These are phyloP conservation scores for Xeromyces bisporus DNA, from an alignment of 495 filamentous ascomycete genomes.

Conservation along the genomic window DNA sequence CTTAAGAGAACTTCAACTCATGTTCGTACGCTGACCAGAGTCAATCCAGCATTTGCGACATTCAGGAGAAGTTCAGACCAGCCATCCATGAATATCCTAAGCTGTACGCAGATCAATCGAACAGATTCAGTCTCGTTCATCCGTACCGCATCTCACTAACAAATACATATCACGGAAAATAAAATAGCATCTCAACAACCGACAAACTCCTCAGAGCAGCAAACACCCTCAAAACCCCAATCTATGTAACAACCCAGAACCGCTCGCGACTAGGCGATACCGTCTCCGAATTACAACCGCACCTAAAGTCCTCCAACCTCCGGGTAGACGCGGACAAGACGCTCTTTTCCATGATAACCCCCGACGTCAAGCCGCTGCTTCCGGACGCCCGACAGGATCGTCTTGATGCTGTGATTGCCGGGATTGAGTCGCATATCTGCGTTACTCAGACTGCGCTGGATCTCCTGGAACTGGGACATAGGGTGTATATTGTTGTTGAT, in stretches of 20 bases:
- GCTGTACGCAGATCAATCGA: conserved; percentile 34
- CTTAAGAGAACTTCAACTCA: background rate
- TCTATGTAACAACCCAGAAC: conserved; percentile 75
- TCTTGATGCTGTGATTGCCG: conserved; percentile 37
- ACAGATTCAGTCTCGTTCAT: background rate
- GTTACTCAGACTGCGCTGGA: conserved; percentile 85
- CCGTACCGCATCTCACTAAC: background rate
- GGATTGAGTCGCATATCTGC: conserved; percentile 91
- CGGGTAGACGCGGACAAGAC: conserved; percentile 63
- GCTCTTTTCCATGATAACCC: conserved; percentile 66
- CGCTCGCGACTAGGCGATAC: conserved; percentile 57
- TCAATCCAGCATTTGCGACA: conserved; percentile 63
- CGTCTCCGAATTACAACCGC: conserved; percentile 44
- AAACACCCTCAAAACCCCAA: conserved; percentile 52
- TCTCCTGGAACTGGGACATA: conserved; percentile 52
- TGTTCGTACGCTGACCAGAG: conserved; percentile 2
- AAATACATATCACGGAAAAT: background rate
- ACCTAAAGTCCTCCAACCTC: conserved; percentile 23
- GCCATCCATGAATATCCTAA: conserved; percentile 71
- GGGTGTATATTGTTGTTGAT: conserved; percentile 82
- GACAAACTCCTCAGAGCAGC: conserved; percentile 29
- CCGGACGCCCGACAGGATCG: conserved; percentile 5
- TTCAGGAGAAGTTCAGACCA: conserved; percentile 82
- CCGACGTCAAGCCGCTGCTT: conserved; percentile 23
- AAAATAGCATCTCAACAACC: conserved; percentile 17